Percentiles rank a stretch among this genome's conserved stretches.
These are phyloP conservation scores for Eutypella sp. DNA, from an alignment of 2,329 filamentous ascomycete species.

Conservation along the genomic window DNA sequence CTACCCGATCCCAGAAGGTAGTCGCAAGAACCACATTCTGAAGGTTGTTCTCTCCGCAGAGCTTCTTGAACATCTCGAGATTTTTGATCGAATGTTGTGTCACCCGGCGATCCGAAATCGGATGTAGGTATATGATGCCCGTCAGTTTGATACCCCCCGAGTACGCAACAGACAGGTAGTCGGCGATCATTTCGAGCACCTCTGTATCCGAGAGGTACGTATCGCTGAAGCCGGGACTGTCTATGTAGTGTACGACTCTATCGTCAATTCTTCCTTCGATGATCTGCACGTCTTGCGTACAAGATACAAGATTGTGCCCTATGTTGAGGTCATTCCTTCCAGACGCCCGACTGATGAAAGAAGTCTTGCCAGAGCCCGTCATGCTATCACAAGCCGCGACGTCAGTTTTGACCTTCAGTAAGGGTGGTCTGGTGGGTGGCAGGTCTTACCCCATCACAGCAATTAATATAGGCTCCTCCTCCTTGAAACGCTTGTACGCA, in stretches of 20 bases:
- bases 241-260: constrained; percentile 30
- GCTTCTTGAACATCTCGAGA: constrained; percentile 38
- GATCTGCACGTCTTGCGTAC: constrained; percentile 25
- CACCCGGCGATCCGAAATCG: constrained; percentile 38
- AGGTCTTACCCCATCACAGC: background rate
- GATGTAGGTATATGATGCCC: constrained; percentile 42
- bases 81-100: constrained; percentile 33
- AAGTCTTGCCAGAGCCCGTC: constrained; percentile 34
- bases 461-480: background rate
- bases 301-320: constrained; percentile 29
- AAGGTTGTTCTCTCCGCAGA: constrained; percentile 36
- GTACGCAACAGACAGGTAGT: constrained; percentile 30
- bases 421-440: no score
- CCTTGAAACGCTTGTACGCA: background rate
- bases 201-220: constrained; percentile 38
- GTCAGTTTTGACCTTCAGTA: background rate
- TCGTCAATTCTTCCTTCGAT: constrained; percentile 23
- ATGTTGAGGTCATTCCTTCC: constrained; percentile 26
- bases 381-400: constrained; percentile 15
- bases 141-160: constrained; percentile 27
- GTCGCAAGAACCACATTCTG: constrained; percentile 37
- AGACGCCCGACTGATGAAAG: constrained; percentile 31
- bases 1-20: constrained; percentile 37
- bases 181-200: constrained; percentile 37
- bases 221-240: constrained; percentile 45